These are phyloP conservation scores for Boletales sp. DNA, from an alignment of 768 basidiomycete species.

Conservation along the genomic window DNA sequence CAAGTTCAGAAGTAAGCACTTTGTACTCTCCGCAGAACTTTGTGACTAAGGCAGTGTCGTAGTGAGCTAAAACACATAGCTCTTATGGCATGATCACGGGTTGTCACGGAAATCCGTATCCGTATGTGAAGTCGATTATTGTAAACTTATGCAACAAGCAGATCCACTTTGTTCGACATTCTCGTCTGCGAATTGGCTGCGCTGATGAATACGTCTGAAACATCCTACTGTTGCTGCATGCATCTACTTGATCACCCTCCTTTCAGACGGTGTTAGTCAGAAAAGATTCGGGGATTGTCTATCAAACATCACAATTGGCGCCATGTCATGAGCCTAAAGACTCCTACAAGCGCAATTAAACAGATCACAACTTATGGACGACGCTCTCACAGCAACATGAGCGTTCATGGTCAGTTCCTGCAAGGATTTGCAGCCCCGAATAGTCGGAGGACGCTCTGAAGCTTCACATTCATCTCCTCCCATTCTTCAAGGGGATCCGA, in stretches of 20 bases:
- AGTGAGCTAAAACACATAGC: conserved; percentile 83
- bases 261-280: too few species aligned
- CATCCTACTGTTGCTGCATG: too few species aligned
- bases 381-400: too few species aligned
- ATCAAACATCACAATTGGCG: too few species aligned
- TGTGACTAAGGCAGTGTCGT: conserved; percentile 9
- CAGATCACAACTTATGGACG: too few species aligned
- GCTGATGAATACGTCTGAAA: too few species aligned
- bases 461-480: conserved; percentile 92
- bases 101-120: not conserved
- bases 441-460: conserved; percentile 68
- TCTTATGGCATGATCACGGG: conserved; percentile 56
- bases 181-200: too few species aligned
- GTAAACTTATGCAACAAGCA: not conserved
- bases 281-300: too few species aligned
- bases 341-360: too few species aligned
- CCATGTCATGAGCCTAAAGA: too few species aligned
- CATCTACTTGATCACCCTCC: too few species aligned
- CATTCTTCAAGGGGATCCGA: conserved; percentile 84
- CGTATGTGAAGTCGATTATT: conserved; percentile 30
- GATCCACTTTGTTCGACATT: too few species aligned
- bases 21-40: not conserved
- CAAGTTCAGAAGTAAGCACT: conserved; percentile 74
- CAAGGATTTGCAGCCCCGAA: conserved; percentile 43
- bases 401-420: conserved; percentile 8